Conservation (phyloP, 2,329 filamentous ascomycete genomes). For the Botryotinia narcissicola region DNA sequence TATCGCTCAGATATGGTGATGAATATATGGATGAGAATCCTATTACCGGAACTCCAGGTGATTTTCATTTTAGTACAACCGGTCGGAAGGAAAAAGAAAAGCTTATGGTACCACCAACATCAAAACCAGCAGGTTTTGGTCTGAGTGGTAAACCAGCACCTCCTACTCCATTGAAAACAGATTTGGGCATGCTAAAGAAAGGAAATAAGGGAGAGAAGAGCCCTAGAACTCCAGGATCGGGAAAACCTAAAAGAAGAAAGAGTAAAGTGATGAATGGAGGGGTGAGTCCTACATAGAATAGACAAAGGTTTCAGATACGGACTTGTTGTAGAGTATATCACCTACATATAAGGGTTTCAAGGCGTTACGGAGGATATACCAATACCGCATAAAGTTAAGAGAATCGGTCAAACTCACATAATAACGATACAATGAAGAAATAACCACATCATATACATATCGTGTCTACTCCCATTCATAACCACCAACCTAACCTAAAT, state of each 20-base stretch:
- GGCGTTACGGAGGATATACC: constrained; percentile 9
- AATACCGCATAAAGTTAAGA: background rate
- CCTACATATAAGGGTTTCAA: background rate
- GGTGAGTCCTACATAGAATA: constrained; percentile 28
- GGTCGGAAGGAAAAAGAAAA: constrained; percentile 45
- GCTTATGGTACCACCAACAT: constrained; percentile 27
- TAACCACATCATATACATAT: background rate
- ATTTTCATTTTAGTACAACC: constrained; percentile 62
- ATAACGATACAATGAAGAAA: constrained; percentile 8
- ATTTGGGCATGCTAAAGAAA: constrained; percentile 34
- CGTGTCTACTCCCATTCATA: background rate
- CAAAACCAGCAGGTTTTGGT: constrained; percentile 26
- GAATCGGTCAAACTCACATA: background rate
- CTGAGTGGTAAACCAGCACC: constrained; percentile 21
- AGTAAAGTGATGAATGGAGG: constrained; percentile 31
- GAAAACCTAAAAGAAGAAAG: constrained; percentile 43
- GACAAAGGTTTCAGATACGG: background rate
- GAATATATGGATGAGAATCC: constrained; percentile 68
- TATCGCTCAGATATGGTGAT: constrained; percentile 58
- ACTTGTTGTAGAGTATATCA: background rate
- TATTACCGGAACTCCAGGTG: constrained; percentile 63
- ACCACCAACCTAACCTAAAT: background rate
- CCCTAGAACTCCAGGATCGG: constrained; percentile 36
- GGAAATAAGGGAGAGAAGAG: constrained; percentile 36
- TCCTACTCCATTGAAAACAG: constrained; percentile 30